phyloP scores from a whole-genome alignment of 2,329 filamentous ascomycete species.

The Setomelanomma holmii region DNA sequence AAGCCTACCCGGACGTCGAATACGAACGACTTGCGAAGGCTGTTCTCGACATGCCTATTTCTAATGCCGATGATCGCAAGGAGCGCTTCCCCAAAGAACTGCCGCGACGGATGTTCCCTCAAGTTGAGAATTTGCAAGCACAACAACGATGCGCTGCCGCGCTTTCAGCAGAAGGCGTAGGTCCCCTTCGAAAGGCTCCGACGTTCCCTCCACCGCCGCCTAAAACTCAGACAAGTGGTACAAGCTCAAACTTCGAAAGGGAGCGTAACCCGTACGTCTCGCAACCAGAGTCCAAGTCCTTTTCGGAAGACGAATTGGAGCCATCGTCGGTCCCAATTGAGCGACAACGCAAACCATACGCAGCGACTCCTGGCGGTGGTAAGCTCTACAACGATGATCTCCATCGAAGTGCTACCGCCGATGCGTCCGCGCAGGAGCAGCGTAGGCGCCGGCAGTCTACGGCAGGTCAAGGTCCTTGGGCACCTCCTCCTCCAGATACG shows the following conservation, averaged over 20 bases:
- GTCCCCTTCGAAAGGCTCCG: constrained; percentile 43
- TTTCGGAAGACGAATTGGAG: constrained; percentile 41
- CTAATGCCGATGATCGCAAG: constrained; percentile 66
- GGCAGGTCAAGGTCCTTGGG: constrained; percentile 39
- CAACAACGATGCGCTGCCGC: constrained; percentile 68
- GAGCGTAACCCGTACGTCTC: constrained; percentile 45
- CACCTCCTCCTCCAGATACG: constrained; percentile 26
- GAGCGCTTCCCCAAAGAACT: constrained; percentile 83
- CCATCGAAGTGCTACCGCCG: constrained; percentile 32
- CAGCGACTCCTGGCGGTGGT: constrained; percentile 64
- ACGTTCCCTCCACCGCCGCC: constrained; percentile 47
- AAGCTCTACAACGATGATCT: constrained; percentile 59
- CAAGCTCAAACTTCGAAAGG: constrained; percentile 35
- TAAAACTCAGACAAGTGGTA: constrained; percentile 21
- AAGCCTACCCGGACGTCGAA: constrained; percentile 78
- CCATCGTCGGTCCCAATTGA: constrained; percentile 63
- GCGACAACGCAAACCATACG: constrained; percentile 70
- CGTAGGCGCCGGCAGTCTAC: constrained; percentile 43
- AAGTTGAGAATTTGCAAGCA: constrained; percentile 61
- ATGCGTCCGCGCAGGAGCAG: constrained; percentile 29
- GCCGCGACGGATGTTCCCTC: constrained; percentile 74
- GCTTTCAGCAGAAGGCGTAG: constrained; percentile 59
- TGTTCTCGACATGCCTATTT: constrained; percentile 74
- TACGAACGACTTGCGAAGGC: constrained; percentile 72
- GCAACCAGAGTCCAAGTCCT: constrained; percentile 29